Evolutionary conservation across 805 yeast genomes (phyloP), one percentile per base, ranked within the genome.

Genomic region (Kazachstania africana): DNA sequence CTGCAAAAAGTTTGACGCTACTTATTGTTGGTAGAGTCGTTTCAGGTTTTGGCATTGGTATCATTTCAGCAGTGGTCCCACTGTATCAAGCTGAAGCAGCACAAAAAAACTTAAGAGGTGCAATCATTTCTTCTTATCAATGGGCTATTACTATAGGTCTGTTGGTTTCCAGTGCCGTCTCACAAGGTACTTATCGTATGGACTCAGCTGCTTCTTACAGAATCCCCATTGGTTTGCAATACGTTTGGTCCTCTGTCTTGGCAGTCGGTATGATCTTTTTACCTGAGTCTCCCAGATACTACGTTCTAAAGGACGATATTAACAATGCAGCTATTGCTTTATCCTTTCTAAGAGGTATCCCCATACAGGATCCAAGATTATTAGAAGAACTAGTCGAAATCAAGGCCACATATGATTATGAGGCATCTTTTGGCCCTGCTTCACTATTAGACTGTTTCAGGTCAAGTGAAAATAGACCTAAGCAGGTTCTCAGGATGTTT

Each of bases 131-230:
- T 35, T 70, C 81, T 1, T 81, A 80, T 54, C 93, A 81, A 53
- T 82, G 93, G 87, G 88, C 94, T 10, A 78, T 83, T 36, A 82
- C 93, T 0, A 78, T 88, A 84, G 91, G 93, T 0, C 58, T 81
- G 19, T 48, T 81, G 19, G 74, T 76, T 1, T 76, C 88, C 2
- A 74, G 81, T 60, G 87, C 85, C 0, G 73, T 81, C 2, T 68
- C 83, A 12, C 91, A 81, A 50, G 87, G 84, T 1, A 79, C 91
- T 0, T 46, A 59, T 8, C 51, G 72, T 26, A 37, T 60, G 12
- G 66, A 64, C 42, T n/a, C n/a, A n/a, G 56, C 77, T n/a, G 71
- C 79, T 2, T 71, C 80, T 16, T 80, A 73, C 50, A 59, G 87
- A 39, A 69, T 82, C 4, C 91, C 93, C 2, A 69, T 81, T 22